Evolutionary conservation across 2,329 filamentous ascomycete genomes (phyloP).

Genomic region (Nemania bipapillata): DNA sequence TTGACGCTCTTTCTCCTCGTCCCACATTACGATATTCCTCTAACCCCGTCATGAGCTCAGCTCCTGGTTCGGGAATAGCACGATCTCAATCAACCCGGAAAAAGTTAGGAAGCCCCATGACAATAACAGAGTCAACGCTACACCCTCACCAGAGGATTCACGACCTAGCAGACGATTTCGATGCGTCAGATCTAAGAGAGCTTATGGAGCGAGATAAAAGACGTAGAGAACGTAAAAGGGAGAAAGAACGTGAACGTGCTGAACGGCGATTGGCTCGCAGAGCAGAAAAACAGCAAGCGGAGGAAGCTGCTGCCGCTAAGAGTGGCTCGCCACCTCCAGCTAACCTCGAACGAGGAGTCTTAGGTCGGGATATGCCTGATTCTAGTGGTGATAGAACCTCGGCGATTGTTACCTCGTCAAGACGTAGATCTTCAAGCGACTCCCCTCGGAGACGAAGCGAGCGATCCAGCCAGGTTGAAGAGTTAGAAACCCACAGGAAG

Average conservation of each 20-base stretch:
- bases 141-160: constrained; percentile 72
- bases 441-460: constrained; percentile 52
- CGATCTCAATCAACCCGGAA: constrained; percentile 64
- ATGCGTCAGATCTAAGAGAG: constrained; percentile 83
- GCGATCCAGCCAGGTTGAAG: constrained; percentile 37
- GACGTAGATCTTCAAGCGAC: constrained; percentile 58
- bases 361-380: constrained; percentile 67
- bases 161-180: constrained; percentile 83
- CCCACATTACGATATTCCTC: constrained; percentile 82
- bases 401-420: constrained; percentile 66
- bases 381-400: constrained; percentile 68
- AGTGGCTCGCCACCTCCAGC: constrained; percentile 63
- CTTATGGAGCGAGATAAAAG: constrained; percentile 90
- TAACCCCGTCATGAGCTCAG: constrained; percentile 67
- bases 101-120: constrained; percentile 61
- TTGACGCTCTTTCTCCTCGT: constrained; percentile 84
- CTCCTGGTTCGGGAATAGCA: constrained; percentile 58
- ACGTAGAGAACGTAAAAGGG: constrained; percentile 78
- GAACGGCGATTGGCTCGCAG: constrained; percentile 72
- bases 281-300: constrained; percentile 72
- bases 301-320: constrained; percentile 65
- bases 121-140: constrained; percentile 70
- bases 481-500: constrained; percentile 40
- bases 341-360: constrained; percentile 69
- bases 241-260: constrained; percentile 73